phyloP scores from a whole-genome alignment of 192 early-diverging fungal species.

The Funneliformis mosseae region DNA sequence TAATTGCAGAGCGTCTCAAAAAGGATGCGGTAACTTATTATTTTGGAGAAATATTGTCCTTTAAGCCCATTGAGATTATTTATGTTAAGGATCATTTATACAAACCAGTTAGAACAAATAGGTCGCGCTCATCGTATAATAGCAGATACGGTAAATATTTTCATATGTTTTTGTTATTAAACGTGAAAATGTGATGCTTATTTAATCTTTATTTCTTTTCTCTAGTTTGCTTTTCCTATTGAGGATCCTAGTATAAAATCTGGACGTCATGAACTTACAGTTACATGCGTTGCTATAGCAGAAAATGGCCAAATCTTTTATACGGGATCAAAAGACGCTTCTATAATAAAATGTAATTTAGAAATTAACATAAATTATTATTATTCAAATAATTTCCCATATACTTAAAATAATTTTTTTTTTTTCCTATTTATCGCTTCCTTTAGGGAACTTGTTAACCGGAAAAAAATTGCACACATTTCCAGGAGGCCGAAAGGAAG shows the following conservation, averaged over 20 bases:
- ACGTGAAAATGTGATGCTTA: background rate
- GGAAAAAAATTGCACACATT: conserved; percentile 70
- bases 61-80: background rate
- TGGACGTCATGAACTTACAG: conserved; percentile 71
- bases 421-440: conserved; percentile 20
- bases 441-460: conserved; percentile 67
- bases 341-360: conserved; percentile 81
- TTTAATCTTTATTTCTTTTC: conserved; percentile 33
- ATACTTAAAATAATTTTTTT: background rate
- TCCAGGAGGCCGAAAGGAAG: conserved; percentile 72
- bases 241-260: conserved; percentile 47
- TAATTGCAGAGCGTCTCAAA: conserved; percentile 85
- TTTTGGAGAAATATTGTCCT: background rate
- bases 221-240: conserved; percentile 44
- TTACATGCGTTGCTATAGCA: conserved; percentile 79
- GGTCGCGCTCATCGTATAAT: conserved; percentile 59
- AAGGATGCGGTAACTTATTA: conserved; percentile 67
- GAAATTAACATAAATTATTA: background rate
- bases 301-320: conserved; percentile 71
- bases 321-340: conserved; percentile 90
- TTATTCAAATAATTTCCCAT: background rate
- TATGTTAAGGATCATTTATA: background rate
- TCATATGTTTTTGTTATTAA: background rate
- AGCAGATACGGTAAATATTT: conserved; percentile 50
- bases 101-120: conserved; percentile 50